phyloP scores from a whole-genome alignment of 2,329 filamentous ascomycete genomes.

The Conoideocrella luteorostrata region DNA sequence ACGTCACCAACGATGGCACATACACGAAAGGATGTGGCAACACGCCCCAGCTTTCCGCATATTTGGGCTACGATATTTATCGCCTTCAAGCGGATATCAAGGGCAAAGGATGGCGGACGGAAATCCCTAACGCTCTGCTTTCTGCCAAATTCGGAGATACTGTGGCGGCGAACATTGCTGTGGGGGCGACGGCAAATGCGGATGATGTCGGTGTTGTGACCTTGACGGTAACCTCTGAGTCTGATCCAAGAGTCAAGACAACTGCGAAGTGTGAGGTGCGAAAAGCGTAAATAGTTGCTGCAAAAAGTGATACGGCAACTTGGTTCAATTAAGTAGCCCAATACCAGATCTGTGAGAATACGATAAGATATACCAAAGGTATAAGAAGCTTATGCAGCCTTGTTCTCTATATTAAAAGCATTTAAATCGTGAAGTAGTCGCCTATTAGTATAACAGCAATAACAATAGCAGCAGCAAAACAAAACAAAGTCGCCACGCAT shows the following conservation, averaged over 20 bases:
- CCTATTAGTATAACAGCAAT: too few species aligned
- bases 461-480: too few species aligned
- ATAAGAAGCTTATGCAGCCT: too few species aligned
- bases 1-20: constrained; percentile 38
- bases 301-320: too few species aligned
- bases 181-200: constrained; percentile 26
- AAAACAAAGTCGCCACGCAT: too few species aligned
- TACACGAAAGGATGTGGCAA: constrained; percentile 17
- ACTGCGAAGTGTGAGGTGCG: constrained; percentile 26
- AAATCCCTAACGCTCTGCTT: constrained; percentile 34
- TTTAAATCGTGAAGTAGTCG: too few species aligned
- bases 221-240: constrained; percentile 40
- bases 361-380: too few species aligned
- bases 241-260: constrained; percentile 24
- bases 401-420: too few species aligned
- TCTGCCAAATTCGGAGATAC: constrained; percentile 33
- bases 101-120: constrained; percentile 39
- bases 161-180: constrained; percentile 34
- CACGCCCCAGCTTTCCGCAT: constrained; percentile 27
- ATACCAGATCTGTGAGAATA: background rate
- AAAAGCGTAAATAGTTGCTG: constrained; percentile 14
- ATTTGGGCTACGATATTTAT: constrained; percentile 40
- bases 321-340: background rate
- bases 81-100: constrained; percentile 37
- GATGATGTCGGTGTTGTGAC: constrained; percentile 31